Base-by-base conservation (phyloP, 768 basidiomycete species). In the Pleurotus citrinopileatus region DNA sequence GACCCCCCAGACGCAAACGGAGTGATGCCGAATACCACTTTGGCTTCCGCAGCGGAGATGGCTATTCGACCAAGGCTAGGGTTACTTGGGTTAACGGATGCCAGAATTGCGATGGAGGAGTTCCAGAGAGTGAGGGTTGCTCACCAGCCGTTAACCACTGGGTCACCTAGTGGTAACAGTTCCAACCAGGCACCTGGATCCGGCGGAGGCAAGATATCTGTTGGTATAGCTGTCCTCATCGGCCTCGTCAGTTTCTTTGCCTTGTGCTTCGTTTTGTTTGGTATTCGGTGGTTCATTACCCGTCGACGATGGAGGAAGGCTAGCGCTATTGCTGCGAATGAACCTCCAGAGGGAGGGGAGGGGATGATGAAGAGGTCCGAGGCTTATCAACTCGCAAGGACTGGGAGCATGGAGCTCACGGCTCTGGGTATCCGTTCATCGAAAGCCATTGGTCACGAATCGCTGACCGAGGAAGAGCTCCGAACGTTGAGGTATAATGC, bases 111-210 rank as follows among this genome's bases (percentile, higher is more conserved):
- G 0, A 60, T 91, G 55, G 67, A 76, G 1, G 87, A 91, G 58
- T 93, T 91, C 69, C 64, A 82, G 42, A 78, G 73, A 3, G 87
- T 90, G 3, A 82, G 91, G 3, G 80, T 91, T 12, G 68, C 85
- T 27, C 78, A 84, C 44, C 75, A 82, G 55, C 82, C 88, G 0
- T 67, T 89, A n/a, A 55, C 60, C 0, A 54, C 65, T 0, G 47
- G 59, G 10, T 29, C 10, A 48, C 8, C 43, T 43, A 58, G 58
- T 55, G 52, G 43, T 53, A 19, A 20, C 46, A 43, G 54, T 43
- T 52, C 59, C 50, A 52, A 44, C 19, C 20, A 53, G 2, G 15
- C 42, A 27, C 20, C 61, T 3, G 52, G 57, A n/a, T 58, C 55
- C 2, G 63, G 57, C 3, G 70, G 70, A 19, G 69, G 73, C 50